A percentile compares a stretch with the other conserved stretches of the same genome.
Evolutionary conservation across 129 eudicot genomes (phyloP).

Genomic region (Ambrosia trifida): DNA sequence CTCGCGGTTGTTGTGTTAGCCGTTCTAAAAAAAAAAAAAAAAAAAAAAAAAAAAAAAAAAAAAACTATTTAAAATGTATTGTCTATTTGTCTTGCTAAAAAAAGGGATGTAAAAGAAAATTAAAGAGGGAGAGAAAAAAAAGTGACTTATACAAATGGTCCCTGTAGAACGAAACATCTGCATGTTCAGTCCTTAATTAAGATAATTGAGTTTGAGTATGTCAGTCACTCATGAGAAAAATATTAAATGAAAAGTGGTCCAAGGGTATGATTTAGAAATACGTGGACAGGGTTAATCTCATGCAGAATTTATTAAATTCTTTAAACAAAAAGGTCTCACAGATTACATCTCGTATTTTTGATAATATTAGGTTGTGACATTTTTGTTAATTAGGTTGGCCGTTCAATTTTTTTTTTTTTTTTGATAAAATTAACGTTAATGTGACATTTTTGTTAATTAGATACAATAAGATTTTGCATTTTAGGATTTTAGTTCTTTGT

Average conservation of each 20-base stretch:
- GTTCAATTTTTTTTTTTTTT: no score
- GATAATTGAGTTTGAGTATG: slow-evolving; percentile 23
- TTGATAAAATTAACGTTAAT: no score
- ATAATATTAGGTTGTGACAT: no score
- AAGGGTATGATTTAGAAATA: slow-evolving; percentile 7
- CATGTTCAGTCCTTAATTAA: slow-evolving; percentile 24
- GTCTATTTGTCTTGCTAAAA: slow-evolving; percentile 3
- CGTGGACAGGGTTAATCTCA: slow-evolving; percentile 8
- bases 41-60: no score
- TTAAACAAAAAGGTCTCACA: not conserved
- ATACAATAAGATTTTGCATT: no score
- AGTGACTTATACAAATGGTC: slow-evolving; percentile 19
- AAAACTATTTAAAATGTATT: no score
- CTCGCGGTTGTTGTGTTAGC: no score
- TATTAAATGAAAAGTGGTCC: slow-evolving; percentile 22
- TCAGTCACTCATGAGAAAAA: slow-evolving; percentile 20
- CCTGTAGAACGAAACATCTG: slow-evolving; percentile 12
- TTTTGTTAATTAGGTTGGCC: no score
- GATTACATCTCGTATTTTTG: no score
- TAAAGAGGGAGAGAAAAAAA: not conserved
- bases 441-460: no score
- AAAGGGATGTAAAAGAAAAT: not conserved
- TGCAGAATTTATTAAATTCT: not conserved
- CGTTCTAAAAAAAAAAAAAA: no score
- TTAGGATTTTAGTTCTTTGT: no score